phyloP scores from a whole-genome alignment of 2,329 filamentous ascomycete genomes.

The Xylaria sp. region DNA sequence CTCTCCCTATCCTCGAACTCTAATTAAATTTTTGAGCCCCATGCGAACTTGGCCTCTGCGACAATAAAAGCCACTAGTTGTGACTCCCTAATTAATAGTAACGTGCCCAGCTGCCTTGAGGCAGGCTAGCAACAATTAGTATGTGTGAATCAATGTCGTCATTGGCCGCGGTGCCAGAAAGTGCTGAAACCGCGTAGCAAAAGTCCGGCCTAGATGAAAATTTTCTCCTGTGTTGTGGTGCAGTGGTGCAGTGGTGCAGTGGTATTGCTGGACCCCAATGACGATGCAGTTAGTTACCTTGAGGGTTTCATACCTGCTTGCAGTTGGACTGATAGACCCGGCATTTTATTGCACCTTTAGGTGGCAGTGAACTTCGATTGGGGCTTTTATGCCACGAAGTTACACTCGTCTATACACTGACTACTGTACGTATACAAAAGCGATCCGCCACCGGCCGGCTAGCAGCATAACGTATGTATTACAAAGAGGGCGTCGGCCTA shows the following conservation, averaged over 20 bases:
- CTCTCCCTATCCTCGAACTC: not conserved
- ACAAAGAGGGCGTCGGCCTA: constrained; percentile 30
- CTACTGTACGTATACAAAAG: not conserved
- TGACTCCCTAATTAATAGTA: constrained; percentile 4
- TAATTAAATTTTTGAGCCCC: constrained; percentile 2
- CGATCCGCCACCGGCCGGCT: constrained; percentile 6
- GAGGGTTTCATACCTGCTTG: constrained; percentile 11
- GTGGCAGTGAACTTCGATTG: constrained; percentile 17
- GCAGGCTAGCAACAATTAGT: constrained; percentile 1
- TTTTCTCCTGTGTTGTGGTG: constrained; percentile 8
- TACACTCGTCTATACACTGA: constrained; percentile 6
- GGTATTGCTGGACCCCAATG: constrained; percentile 25
- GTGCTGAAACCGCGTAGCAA: constrained; percentile 22
- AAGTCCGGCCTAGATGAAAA: constrained; percentile 15
- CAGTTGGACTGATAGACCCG: not conserved
- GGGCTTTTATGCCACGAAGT: constrained; percentile 12
- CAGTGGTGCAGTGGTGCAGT: constrained; percentile 14
- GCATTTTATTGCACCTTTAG: constrained; percentile 25
- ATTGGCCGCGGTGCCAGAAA: constrained; percentile 15
- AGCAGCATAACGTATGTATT: constrained; percentile 2
- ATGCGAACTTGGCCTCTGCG: not conserved
- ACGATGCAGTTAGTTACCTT: not conserved
- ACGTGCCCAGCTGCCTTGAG: not conserved
- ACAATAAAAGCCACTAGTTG: constrained; percentile 2
- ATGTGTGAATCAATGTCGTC: constrained; percentile 2